Percentiles rank a stretch among this genome's conserved stretches.
Conservation (phyloP, 306 rosid species). For the Lotus japonicus region DNA sequence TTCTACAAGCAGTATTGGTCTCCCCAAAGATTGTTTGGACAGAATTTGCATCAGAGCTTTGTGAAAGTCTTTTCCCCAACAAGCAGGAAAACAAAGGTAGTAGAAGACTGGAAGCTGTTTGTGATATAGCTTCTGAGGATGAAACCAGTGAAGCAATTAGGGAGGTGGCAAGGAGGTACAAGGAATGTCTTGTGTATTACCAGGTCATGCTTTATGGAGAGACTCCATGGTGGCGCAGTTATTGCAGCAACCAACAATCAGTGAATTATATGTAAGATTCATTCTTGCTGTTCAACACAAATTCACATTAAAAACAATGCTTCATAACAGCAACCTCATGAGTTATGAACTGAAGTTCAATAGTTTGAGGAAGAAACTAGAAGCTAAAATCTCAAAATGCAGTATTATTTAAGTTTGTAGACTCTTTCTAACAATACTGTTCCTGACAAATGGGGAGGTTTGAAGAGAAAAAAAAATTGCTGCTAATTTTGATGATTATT, state of each 20-base stretch:
- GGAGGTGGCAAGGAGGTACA: conserved; percentile 57
- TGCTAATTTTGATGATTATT: neutral
- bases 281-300: conserved; percentile 9
- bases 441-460: no score
- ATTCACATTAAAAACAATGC: neutral
- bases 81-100: conserved; percentile 7
- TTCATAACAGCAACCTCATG: neutral
- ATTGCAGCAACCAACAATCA: conserved; percentile 28
- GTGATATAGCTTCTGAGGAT: conserved; percentile 12
- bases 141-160: conserved; percentile 33
- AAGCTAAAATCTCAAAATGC: no score
- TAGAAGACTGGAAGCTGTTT: conserved; percentile 21
- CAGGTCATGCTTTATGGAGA: conserved; percentile 73
- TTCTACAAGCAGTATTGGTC: conserved; percentile 69
- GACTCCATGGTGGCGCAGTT: conserved; percentile 37
- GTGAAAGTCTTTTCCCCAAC: conserved; percentile 38
- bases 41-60: conserved; percentile 53
- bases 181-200: conserved; percentile 62
- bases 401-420: no score
- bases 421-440: no score
- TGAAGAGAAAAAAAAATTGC: no score
- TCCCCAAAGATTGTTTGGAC: conserved; percentile 50
- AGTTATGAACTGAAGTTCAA: neutral
- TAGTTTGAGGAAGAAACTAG: conserved; percentile 1
- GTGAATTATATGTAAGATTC: conserved; percentile 38